These are phyloP conservation scores for Pulveroboletus sp. DNA, from an alignment of 768 basidiomycete species.

Conservation along the genomic window DNA sequence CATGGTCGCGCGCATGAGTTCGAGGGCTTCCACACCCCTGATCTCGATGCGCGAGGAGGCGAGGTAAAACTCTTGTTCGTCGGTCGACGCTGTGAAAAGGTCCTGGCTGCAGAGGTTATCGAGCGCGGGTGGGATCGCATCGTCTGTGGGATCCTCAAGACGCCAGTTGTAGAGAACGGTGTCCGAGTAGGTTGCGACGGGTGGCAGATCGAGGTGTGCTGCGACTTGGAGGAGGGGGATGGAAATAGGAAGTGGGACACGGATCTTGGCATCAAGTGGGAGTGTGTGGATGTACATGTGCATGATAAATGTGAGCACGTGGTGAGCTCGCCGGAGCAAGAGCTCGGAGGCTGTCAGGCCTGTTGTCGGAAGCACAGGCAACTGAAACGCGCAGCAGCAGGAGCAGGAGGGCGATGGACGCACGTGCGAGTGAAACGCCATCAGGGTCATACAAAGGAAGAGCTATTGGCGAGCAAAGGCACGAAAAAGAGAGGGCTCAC, in stretches of 20 bases:
- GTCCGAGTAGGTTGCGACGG: conserved; percentile 87
- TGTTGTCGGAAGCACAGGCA: conserved; percentile 47
- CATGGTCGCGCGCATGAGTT: conserved; percentile 78
- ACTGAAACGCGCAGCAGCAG: conserved; percentile 29
- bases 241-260: conserved; percentile 66
- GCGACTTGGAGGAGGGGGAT: conserved; percentile 74
- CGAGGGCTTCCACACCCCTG: conserved; percentile 77
- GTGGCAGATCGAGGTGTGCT: conserved; percentile 70
- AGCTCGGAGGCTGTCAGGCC: conserved; percentile 48
- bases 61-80: conserved; percentile 87
- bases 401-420: background rate
- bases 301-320: conserved; percentile 65
- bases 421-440: background rate
- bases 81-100: conserved; percentile 70
- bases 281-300: conserved; percentile 76
- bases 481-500: conserved; percentile 31
- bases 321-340: conserved; percentile 64
- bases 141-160: conserved; percentile 28
- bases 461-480: too few species aligned
- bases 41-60: conserved; percentile 84
- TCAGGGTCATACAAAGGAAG: too few species aligned
- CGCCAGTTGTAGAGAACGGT: conserved; percentile 87
- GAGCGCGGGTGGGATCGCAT: conserved; percentile 34
- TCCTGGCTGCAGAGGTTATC: conserved; percentile 62
- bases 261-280: conserved; percentile 43